phyloP scores from a whole-genome alignment of 2,329 filamentous ascomycete species.

The Diaporthe vexans region DNA sequence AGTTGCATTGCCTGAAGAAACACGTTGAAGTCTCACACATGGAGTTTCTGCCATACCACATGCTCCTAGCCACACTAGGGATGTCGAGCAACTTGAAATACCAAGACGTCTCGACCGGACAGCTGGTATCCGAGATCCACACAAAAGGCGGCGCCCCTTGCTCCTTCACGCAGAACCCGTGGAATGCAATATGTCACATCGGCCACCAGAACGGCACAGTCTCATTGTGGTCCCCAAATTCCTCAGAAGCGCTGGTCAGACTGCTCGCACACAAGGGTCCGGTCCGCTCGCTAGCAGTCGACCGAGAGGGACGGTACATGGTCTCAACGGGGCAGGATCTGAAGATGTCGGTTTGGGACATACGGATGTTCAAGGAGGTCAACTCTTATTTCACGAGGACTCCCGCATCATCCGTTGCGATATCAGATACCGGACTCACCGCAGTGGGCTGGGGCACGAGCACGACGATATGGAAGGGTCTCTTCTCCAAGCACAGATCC shows the following conservation, averaged over 20 bases:
- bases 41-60: conserved; percentile 97
- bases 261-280: conserved; percentile 91
- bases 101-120: conserved; percentile 93
- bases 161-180: conserved; percentile 87
- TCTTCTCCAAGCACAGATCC: conserved; percentile 80
- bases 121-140: conserved; percentile 86
- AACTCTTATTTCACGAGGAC: conserved; percentile 88
- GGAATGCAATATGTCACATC: conserved; percentile 91
- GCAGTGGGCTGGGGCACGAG: conserved; percentile 94
- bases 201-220: conserved; percentile 97
- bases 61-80: conserved; percentile 88
- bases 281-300: conserved; percentile 86
- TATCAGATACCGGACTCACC: conserved; percentile 89
- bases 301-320: conserved; percentile 95
- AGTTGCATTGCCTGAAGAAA: conserved; percentile 91
- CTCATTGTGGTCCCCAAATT: conserved; percentile 96
- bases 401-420: conserved; percentile 85
- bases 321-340: conserved; percentile 91
- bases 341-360: conserved; percentile 96
- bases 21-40: conserved; percentile 93
- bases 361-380: conserved; percentile 93
- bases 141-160: conserved; percentile 89
- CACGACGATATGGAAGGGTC: conserved; percentile 89
- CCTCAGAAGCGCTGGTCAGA: conserved; percentile 87
- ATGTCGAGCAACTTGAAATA: conserved; percentile 90